These are phyloP conservation scores for Heliamphora exappendiculata DNA, from an alignment of 148 eudicot species.

Conservation along the genomic window DNA sequence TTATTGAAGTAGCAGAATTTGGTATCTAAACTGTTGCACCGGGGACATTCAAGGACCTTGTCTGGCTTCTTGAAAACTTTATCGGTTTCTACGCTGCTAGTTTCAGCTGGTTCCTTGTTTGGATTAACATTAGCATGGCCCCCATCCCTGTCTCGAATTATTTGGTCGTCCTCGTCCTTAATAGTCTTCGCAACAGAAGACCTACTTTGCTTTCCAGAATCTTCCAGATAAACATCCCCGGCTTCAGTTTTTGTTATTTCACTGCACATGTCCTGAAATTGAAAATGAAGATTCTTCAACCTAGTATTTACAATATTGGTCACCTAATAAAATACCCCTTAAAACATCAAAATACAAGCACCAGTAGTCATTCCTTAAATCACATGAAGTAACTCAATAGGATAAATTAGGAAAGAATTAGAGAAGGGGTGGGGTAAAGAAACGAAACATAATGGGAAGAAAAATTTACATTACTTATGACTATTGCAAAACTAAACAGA, in stretches of 20 bases:
- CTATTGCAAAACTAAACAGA: not conserved
- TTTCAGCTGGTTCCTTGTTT: conserved; percentile 15
- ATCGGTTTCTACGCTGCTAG: conserved; percentile 14
- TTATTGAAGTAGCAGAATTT: conserved; percentile 36
- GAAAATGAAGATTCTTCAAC: not conserved
- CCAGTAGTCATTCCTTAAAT: not conserved
- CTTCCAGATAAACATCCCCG: conserved; percentile 13
- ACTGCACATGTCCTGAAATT: conserved; percentile 23
- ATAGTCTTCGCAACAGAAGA: not conserved
- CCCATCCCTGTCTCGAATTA: not conserved
- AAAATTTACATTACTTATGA: not conserved
- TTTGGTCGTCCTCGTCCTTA: conserved; percentile 16
- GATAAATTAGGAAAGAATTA: not conserved
- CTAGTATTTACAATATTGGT: no score
- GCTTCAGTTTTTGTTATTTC: conserved; percentile 17
- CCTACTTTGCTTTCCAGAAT: conserved; percentile 7
- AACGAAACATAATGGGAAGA: not conserved
- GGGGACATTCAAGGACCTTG: conserved; percentile 41
- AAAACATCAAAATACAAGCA: not conserved
- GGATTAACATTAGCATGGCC: conserved; percentile 5
- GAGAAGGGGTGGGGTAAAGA: not conserved
- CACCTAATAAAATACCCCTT: not conserved
- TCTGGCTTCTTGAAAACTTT: conserved; percentile 32
- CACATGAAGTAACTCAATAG: not conserved
- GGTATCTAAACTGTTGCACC: conserved; percentile 41